Base-by-base conservation (phyloP, 352 stramenopile species). In the Pythium utonaiense region DNA sequence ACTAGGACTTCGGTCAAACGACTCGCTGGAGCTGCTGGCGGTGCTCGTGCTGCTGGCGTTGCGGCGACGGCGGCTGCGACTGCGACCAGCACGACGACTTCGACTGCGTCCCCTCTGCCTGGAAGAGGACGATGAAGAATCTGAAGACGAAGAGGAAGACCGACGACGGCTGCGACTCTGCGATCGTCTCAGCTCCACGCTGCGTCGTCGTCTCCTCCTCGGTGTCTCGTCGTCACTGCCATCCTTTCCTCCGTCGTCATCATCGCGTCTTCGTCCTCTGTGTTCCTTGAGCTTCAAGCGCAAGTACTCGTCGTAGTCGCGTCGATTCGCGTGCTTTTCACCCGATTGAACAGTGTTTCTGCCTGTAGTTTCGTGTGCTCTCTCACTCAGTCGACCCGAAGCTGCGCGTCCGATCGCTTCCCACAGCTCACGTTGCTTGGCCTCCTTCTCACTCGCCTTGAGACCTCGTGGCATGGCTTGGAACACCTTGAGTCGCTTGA, bases 251-350 rank as follows among this genome's bases (percentile, higher is more conserved):
- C 24, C 19, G 12, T 16, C 9, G 21, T 33, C 44, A n/a, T 16
- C 22, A 7, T 62, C 14, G 6, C 30, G 28, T 31, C 12, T 38
- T 27, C 19, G 14, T 44, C 24, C 13, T 54, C 24, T 21, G 8
- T 33, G 21, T 10, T 57, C 12, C 9, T 24, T 17, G 53, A 55
- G 56, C 53, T 59, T 53, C 13, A 40, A 28, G 3, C 60, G 24
- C 21, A 65, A 42, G 12, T 85, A 86, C 38, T 66, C 62, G 55
- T 88, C 75, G 41, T 86, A 88, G 41, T 86, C 78, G n/a, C 51
- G 25, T 41, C 47, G 70, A 27, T 57, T 76, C 27, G 56, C 60
- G 50, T 77, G 73, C 25, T 64, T 70, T 42, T 47, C 9, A 8
- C 3, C 7, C 7, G 25, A 10, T n/a, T 33, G 51, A 34, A 33